Evolutionary conservation across 331 rosid genomes (phyloP), one percentile per base, ranked within the genome.

Genomic region (Quercus phellos): DNA sequence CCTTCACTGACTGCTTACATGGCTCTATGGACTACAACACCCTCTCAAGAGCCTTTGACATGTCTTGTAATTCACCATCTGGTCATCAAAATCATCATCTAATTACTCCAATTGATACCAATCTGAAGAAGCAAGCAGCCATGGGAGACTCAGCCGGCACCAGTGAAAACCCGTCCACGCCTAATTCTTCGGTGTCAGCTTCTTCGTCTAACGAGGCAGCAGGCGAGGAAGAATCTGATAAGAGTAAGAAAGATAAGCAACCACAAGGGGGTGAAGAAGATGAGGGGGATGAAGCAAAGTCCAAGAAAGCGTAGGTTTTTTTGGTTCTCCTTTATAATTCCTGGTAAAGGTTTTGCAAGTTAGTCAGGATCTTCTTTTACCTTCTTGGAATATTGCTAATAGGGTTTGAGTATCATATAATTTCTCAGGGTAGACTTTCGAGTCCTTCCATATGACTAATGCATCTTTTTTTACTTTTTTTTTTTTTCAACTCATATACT

Each of bases 1-100:
- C 83, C 86, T 94, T 90, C 86, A 88, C 89, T 14, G 93, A 94
- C 59, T 89, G 80, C 76, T 84, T 92, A 32, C 92, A 91, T 35
- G 91, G 88, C 46, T 86, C 96, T 51, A 74, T 92, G 90, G 97
- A 92, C 67, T 94, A 91, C 77, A 89, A 85, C 83, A 82, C 85
- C 24, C 91, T 91, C 72, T 91, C 98, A 1, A 87, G 70, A 82
- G 98, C 94, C 77, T 94, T 94, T 73, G 97, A 91, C 84, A 61
- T 92, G 88, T 87, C 99, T 51, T 92, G 97, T 54, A 46, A 10
- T 12, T 46, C 53, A 46, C 53, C 53, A 46, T 46, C 53, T 46
- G 53, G 53, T 46, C 53, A 46, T 12, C 53, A 38, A 8, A 38
- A 46, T 90, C 97, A 1, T 88, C 97, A 4, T 83, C 97, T 58